These are phyloP conservation scores for Cystoisospora suis DNA, from an alignment of 169 alveolate species.

Conservation along the genomic window DNA sequence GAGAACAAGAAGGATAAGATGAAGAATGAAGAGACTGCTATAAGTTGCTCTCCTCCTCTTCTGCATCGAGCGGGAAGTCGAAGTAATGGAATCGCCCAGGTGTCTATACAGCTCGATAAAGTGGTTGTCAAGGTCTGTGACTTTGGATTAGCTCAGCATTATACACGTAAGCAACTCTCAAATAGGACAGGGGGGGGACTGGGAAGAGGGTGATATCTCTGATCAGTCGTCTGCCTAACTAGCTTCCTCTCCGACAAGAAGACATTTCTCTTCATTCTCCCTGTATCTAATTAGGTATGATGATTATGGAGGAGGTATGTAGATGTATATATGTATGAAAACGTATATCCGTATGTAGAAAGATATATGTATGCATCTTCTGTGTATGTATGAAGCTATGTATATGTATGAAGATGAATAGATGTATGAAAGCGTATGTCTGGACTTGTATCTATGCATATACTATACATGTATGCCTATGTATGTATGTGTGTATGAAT, in stretches of 20 bases:
- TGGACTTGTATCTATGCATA: neutral
- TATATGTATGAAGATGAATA: neutral
- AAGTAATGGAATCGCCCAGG: neutral
- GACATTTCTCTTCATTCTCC: neutral
- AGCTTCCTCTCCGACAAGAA: too few relatives aligned
- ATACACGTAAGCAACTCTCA: neutral
- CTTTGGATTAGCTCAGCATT: slow-evolving; percentile 26
- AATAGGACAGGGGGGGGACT: too few relatives aligned
- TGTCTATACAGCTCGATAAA: neutral
- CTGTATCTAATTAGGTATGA: neutral
- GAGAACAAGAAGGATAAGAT: neutral
- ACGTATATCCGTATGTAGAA: neutral
- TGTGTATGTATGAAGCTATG: neutral
- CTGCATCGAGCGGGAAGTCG: too few relatives aligned
- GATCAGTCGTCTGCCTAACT: too few relatives aligned
- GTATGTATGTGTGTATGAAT: neutral
- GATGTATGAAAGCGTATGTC: neutral
- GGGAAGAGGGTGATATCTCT: too few relatives aligned
- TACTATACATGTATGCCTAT: neutral
- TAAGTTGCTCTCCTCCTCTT: too few relatives aligned
- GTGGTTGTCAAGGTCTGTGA: slow-evolving; percentile 34
- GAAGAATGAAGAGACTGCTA: too few relatives aligned
- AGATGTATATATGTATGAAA: neutral
- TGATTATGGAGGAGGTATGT: neutral
- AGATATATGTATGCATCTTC: neutral